Evolutionary conservation across 129 eudicot species (phyloP).

Genomic region (Oenanthe sinensis): DNA sequence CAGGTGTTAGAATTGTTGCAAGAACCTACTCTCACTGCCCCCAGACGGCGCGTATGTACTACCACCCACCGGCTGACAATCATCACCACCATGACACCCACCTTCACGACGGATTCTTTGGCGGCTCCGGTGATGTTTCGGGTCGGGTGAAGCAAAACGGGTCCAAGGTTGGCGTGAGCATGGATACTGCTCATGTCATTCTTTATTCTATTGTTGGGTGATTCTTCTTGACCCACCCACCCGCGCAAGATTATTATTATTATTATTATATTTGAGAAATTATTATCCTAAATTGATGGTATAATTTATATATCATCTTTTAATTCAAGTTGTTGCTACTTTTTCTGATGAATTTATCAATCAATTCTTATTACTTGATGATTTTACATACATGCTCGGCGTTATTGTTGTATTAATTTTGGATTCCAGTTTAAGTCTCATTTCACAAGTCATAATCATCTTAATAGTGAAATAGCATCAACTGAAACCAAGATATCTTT

Average conservation of each 20-base stretch:
- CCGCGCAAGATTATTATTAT: not conserved
- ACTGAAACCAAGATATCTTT: too few species aligned
- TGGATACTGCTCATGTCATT: slow-evolving; percentile 23
- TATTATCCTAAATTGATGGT: not conserved
- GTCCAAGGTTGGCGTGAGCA: slow-evolving; percentile 9
- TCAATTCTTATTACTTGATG: too few species aligned
- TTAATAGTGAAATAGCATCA: too few species aligned
- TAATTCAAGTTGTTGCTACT: not conserved
- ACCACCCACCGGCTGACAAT: slow-evolving; percentile 69
- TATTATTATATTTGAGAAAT: not conserved
- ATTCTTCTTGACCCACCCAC: not conserved
- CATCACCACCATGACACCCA: slow-evolving; percentile 15
- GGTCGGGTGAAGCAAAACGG: slow-evolving; percentile 11
- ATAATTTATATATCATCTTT: not conserved
- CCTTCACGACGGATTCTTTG: slow-evolving; percentile 9
- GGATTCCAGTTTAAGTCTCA: too few species aligned
- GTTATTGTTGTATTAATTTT: too few species aligned
- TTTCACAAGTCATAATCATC: too few species aligned
- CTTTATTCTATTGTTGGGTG: slow-evolving; percentile 22
- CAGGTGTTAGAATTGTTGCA: slow-evolving; percentile 58
- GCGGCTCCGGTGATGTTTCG: slow-evolving; percentile 19
- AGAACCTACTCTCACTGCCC: slow-evolving; percentile 93
- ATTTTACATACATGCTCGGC: too few species aligned
- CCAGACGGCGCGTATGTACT: slow-evolving; percentile 80
- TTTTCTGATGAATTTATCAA: not conserved